Conservation (phyloP, 148 eudicot species). For the Heliamphora exappendiculata region DNA sequence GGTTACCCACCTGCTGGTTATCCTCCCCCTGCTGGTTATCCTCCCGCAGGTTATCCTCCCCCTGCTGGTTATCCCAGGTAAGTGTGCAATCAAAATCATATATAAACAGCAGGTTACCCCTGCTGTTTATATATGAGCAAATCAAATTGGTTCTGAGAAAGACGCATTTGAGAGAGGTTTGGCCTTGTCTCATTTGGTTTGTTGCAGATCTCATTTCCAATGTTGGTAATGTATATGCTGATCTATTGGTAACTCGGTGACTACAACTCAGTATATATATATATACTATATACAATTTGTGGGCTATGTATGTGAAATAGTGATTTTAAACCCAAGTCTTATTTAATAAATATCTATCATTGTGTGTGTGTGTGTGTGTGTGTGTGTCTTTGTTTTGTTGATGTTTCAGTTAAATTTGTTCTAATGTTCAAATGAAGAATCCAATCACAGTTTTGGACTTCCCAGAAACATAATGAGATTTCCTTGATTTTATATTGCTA, state of each 20-base stretch:
- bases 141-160: neutral
- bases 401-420: too few relatives aligned
- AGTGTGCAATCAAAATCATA: neutral
- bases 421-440: too few relatives aligned
- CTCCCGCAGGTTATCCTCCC: neutral
- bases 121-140: neutral
- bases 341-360: too few relatives aligned
- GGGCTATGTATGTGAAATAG: too few relatives aligned
- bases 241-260: neutral
- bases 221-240: neutral
- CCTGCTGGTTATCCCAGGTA: slow-evolving; percentile 8
- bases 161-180: neutral
- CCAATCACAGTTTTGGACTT: too few relatives aligned
- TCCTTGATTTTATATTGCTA: too few relatives aligned
- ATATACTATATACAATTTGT: neutral
- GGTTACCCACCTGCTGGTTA: slow-evolving; percentile 9
- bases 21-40: neutral
- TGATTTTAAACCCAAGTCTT: too few relatives aligned
- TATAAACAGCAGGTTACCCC: neutral
- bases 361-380: too few relatives aligned
- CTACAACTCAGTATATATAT: neutral
- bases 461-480: too few relatives aligned
- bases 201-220: neutral
- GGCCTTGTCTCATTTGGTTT: neutral
- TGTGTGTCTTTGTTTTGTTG: too few relatives aligned